Conservation (phyloP, 106 monocot genomes). For the Chionographis japonica region DNA sequence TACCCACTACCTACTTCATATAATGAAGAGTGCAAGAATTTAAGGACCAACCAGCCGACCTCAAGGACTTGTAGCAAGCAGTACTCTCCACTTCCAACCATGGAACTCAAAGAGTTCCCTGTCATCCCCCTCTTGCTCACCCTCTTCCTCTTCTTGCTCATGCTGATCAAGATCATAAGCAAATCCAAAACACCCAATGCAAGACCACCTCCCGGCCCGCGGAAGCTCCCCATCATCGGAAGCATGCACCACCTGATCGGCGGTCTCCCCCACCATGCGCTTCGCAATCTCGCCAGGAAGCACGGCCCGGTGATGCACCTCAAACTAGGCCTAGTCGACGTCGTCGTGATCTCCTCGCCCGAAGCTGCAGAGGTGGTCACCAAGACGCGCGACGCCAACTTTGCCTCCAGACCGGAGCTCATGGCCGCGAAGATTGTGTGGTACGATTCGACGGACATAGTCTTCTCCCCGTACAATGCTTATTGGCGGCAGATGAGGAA, state of each 20-base stretch:
- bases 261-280: not conserved
- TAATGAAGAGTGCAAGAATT: too few species aligned
- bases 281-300: conserved; percentile 2
- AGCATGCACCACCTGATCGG: conserved; percentile 15
- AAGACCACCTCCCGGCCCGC: conserved; percentile 12
- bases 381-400: conserved; percentile 4
- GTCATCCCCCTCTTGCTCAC: too few species aligned
- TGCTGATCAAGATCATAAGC: too few species aligned
- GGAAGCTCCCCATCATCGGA: conserved; percentile 23
- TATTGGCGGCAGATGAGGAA: conserved; percentile 7
- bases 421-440: not conserved
- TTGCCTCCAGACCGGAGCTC: conserved; percentile 1
- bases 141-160: too few species aligned
- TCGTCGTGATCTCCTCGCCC: conserved; percentile 11
- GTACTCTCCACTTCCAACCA: too few species aligned
- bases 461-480: not conserved
- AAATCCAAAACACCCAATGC: too few species aligned
- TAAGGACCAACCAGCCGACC: too few species aligned
- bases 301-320: conserved; percentile 23
- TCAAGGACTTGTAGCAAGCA: too few species aligned
- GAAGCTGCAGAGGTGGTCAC: conserved; percentile 4
- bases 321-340: conserved; percentile 7
- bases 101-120: too few species aligned
- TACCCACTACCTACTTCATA: too few species aligned
- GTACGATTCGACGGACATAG: not conserved